phyloP scores from a whole-genome alignment of 139 green algal species.

The Chlorella sp. region DNA sequence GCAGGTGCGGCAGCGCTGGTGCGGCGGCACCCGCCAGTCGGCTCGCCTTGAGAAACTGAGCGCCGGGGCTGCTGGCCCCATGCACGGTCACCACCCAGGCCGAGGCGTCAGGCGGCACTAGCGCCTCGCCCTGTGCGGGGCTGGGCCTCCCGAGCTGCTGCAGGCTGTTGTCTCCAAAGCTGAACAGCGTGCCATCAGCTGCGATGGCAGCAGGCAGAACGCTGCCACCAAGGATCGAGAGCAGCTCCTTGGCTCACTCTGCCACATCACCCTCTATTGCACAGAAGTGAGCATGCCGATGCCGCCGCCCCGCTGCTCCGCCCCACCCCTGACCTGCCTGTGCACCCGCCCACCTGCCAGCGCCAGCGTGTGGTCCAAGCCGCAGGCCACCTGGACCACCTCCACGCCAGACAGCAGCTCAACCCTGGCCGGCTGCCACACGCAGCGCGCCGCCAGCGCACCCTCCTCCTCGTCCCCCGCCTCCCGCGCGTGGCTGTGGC shows the following conservation, averaged over 20 bases:
- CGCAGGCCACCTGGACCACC: constrained; percentile 27
- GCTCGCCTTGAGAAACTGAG: constrained; percentile 11
- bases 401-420: constrained; percentile 6
- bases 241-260: too few relatives aligned
- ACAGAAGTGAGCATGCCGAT: too few relatives aligned
- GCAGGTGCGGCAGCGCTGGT: neutral
- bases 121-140: constrained; percentile 7
- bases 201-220: too few relatives aligned
- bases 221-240: too few relatives aligned
- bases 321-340: too few relatives aligned
- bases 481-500: constrained; percentile 10
- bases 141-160: constrained; percentile 35
- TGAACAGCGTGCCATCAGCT: constrained; percentile 21
- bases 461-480: constrained; percentile 30
- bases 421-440: constrained; percentile 36
- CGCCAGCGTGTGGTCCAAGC: constrained; percentile 44
- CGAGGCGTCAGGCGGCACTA: neutral
- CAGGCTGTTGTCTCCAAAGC: constrained; percentile 48
- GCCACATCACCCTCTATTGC: too few relatives aligned
- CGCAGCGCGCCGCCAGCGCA: constrained; percentile 19
- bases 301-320: too few relatives aligned
- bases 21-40: neutral
- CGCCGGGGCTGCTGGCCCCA: neutral
- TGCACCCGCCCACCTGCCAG: too few relatives aligned
- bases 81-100: constrained; percentile 19